phyloP scores from a whole-genome alignment of 257 asterid species.

The Capsicum chinense region DNA sequence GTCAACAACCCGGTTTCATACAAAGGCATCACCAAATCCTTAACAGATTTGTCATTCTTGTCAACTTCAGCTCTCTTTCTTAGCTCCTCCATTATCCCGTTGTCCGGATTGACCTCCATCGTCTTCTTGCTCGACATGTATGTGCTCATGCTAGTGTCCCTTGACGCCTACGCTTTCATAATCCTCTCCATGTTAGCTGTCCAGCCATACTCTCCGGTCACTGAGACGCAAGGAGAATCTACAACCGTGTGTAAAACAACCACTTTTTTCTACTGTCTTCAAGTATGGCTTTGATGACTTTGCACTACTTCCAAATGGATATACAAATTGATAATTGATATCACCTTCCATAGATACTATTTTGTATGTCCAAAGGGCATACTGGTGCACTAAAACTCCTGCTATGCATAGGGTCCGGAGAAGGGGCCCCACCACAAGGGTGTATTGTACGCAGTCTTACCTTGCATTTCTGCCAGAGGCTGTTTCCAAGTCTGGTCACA shows the following conservation, averaged over 20 bases:
- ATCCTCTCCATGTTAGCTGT: background rate
- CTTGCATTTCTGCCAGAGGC: no score
- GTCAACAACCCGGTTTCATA: conserved; percentile 31
- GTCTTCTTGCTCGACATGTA: conserved; percentile 36
- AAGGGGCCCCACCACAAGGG: no score
- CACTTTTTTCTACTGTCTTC: background rate
- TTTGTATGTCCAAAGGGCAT: no score
- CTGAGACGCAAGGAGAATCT: conserved; percentile 32
- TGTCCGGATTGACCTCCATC: conserved; percentile 33
- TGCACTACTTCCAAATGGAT: no score
- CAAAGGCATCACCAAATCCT: conserved; percentile 30
- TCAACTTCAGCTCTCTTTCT: background rate
- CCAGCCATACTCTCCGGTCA: conserved; percentile 38
- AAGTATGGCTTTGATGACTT: no score
- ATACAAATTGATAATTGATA: no score
- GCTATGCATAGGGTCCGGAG: no score
- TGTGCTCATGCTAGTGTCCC: conserved; percentile 32
- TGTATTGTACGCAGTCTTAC: no score
- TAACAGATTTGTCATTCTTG: conserved; percentile 35
- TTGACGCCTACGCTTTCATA: conserved; percentile 22
- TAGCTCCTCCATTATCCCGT: conserved; percentile 30
- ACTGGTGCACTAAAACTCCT: no score
- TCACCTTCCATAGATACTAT: no score
- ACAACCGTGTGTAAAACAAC: background rate
- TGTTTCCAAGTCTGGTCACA: no score